Evolutionary conservation across 768 basidiomycete species (phyloP), one percentile per base, ranked within the genome.

Genomic region (Pleurotus salmoneostramineus): DNA sequence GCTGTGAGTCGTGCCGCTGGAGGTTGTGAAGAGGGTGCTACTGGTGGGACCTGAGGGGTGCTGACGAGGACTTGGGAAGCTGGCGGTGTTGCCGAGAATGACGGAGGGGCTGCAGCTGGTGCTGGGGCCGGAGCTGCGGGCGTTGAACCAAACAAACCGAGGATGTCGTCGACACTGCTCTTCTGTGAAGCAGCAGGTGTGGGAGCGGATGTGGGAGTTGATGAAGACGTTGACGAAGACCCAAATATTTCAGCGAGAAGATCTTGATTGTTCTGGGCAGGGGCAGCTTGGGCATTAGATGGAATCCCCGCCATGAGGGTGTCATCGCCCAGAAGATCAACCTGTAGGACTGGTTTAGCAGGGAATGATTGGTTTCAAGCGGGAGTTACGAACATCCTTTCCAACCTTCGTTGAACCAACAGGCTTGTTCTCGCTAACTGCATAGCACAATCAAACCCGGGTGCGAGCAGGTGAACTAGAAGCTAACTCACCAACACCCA

Each of bases 161-260:
- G 85, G 63, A 98, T 98, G 70, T 98, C 95, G 65, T 95, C 85
- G 46, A 95, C 85, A 10, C 84, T 83, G 56, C 78, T 81, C 62
- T 82, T 78, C 48, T 83, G 75, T 31, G 84, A 69, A 36, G 80
- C 69, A 5, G 83, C 62, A 2, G 81, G 61, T 0, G 77, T 50
- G 4, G 78, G 21, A 27, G 21, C 56, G 34, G 76, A 68, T n/a
- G 14, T 72, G 36, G 14, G 70, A 57, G 73, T 34, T 21, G 78
- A 58, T 7, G 79, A 62, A 14, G 71, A 62, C 32, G 73, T 69
- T 51, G 83, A 68, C 5, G 75, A 70, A 32, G 73, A 72, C 46
- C 94, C 95, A 66, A 98, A 98, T 58, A 99, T 95, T 64, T 95
- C 93, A 0, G 89, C 91, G 6, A 99, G 84, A 3, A 98, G 82